A percentile compares a stretch with the other conserved stretches of the same genome.
Conservation (phyloP, 1,139 yeast genomes). For the Petasospora rhodanensis region DNA sequence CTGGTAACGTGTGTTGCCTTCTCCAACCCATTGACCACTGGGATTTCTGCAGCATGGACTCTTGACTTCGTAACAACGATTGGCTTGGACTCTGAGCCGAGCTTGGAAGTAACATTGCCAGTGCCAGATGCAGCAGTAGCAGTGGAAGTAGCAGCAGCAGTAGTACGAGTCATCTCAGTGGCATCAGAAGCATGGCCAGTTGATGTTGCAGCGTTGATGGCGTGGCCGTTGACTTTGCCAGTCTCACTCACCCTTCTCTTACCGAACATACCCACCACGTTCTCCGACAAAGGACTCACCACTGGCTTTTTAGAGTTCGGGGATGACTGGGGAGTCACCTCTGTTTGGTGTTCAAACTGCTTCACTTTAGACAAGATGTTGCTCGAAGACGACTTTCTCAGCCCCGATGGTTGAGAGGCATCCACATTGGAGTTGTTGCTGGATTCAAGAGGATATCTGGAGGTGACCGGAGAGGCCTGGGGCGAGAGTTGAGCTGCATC, state of each 20-base stretch:
- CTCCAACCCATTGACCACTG: too few relatives aligned
- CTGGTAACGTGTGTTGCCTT: too few relatives aligned
- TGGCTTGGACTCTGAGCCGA: too few relatives aligned
- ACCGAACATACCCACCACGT: constrained; percentile 29
- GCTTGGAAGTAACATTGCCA: too few relatives aligned
- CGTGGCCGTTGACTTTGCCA: background rate
- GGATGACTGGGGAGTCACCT: constrained; percentile 14
- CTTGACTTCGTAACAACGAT: too few relatives aligned
- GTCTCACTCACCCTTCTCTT: constrained; percentile 24
- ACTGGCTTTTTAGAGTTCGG: constrained; percentile 20
- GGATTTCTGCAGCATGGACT: too few relatives aligned
- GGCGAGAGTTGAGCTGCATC: constrained; percentile 4
- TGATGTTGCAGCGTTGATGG: background rate
- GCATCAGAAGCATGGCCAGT: constrained; percentile 1
- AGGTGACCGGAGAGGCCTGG: constrained; percentile 1
- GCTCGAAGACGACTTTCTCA: constrained; percentile 26
- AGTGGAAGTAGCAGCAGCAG: too few relatives aligned
- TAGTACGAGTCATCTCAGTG: background rate
- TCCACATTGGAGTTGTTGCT: constrained; percentile 1
- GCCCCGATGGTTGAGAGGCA: constrained; percentile 8
- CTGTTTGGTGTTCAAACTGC: constrained; percentile 27
- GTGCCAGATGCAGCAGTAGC: too few relatives aligned
- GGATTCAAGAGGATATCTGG: constrained; percentile 4
- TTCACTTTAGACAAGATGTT: constrained; percentile 28
- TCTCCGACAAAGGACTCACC: constrained; percentile 22